Conservation (phyloP, 371 early-diverging fungal genomes). For the Blyttiomyces sp. region DNA sequence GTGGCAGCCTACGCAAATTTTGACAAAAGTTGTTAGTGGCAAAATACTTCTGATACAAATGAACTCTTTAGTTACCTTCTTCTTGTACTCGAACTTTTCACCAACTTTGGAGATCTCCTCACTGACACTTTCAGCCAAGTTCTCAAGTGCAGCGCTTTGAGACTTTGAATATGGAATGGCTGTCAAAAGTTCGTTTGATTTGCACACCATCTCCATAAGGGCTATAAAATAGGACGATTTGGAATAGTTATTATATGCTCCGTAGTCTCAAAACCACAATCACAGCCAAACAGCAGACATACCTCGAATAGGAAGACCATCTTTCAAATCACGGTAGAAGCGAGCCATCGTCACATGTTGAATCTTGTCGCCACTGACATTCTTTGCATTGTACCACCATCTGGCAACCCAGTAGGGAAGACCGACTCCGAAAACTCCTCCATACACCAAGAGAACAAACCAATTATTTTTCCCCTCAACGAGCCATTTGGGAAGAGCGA, state of each 20-base stretch:
- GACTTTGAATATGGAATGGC: constrained; percentile 12
- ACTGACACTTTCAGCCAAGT: constrained; percentile 1
- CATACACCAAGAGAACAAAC: constrained; percentile 77
- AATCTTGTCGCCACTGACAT: constrained; percentile 85
- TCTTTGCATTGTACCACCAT: constrained; percentile 93
- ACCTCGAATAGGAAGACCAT: constrained; percentile 45
- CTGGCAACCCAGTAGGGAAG: constrained; percentile 80
- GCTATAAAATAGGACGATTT: constrained; percentile 7
- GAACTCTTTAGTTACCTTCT: constrained; percentile 14
- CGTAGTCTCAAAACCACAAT: neutral
- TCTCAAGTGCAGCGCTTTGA: constrained; percentile 19
- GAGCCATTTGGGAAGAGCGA: constrained; percentile 88
- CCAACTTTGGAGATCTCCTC: constrained; percentile 14
- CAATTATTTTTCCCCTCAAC: constrained; percentile 81
- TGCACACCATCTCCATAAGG: constrained; percentile 30
- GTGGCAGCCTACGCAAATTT: constrained; percentile 5
- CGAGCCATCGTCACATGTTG: constrained; percentile 83
- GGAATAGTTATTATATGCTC: no score
- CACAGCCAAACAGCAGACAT: neutral
- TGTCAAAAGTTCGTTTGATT: constrained; percentile 32
- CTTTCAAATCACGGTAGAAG: constrained; percentile 86
- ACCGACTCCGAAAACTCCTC: constrained; percentile 79
- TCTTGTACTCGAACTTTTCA: constrained; percentile 24
- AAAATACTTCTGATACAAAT: neutral
- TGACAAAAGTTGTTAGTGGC: neutral